These are phyloP conservation scores for Gloeostereum incarnatum DNA, from an alignment of 768 basidiomycete genomes.

Conservation along the genomic window DNA sequence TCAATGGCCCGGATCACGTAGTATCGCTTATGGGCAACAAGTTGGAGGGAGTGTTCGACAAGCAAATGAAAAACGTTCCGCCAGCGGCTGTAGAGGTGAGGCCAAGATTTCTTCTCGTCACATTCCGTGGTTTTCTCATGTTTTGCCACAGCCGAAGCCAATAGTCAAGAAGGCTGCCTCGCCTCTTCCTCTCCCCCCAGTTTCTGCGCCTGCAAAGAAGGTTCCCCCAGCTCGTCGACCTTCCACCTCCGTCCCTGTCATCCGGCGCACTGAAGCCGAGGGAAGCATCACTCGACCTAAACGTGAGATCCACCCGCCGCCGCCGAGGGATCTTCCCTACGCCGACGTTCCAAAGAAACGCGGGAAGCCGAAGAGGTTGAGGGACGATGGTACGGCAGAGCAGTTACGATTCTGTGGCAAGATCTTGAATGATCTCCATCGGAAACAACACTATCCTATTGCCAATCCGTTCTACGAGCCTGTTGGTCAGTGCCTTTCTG, in stretches of 20 bases:
- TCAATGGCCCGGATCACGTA: conserved; percentile 89
- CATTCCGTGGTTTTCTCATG: conserved; percentile 1
- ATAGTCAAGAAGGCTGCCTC: conserved; percentile 39
- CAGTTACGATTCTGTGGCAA: conserved; percentile 81
- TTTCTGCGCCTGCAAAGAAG: conserved; percentile 34
- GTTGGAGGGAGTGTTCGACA: conserved; percentile 81
- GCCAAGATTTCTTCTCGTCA: conserved; percentile 1
- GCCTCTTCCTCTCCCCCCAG: conserved; percentile 30
- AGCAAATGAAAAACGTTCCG: conserved; percentile 79
- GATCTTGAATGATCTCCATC: conserved; percentile 64
- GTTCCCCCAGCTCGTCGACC: conserved; percentile 48
- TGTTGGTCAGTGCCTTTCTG: conserved; percentile 58
- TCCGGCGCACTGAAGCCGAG: conserved; percentile 66
- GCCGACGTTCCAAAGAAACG: conserved; percentile 65
- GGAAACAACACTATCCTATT: conserved; percentile 65
- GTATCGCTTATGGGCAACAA: conserved; percentile 75
- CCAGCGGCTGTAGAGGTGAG: conserved; percentile 50
- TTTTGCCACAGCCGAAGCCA: conserved; percentile 15
- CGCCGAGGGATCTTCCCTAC: conserved; percentile 85
- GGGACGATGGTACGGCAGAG: conserved; percentile 64
- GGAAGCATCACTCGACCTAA: conserved; percentile 72
- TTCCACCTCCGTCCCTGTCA: conserved; percentile 75
- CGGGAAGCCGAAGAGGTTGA: conserved; percentile 49
- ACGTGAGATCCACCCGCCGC: conserved; percentile 95
- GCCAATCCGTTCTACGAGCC: conserved; percentile 90